Conservation (phyloP, 148 eudicot genomes). For the Camellia sinensis region DNA sequence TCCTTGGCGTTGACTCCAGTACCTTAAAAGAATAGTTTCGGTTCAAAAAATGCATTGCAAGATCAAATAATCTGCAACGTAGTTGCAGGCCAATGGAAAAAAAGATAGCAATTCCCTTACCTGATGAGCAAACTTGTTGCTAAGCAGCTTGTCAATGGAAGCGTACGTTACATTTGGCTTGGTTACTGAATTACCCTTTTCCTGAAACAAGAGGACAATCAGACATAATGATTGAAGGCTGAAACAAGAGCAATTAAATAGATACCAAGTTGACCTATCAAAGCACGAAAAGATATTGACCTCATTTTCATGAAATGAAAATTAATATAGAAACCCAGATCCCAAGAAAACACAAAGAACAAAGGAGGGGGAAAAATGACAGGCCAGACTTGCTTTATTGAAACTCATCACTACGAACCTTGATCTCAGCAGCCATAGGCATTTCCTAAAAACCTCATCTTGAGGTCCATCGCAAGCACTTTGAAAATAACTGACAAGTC, state of each 20-base stretch:
- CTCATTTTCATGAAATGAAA: neutral
- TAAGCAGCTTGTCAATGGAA: slow-evolving; percentile 66
- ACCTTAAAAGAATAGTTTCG: slow-evolving; percentile 36
- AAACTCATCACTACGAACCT: neutral
- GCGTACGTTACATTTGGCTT: slow-evolving; percentile 32
- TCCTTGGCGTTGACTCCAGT: slow-evolving; percentile 69
- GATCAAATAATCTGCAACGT: neutral
- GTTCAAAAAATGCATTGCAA: neutral
- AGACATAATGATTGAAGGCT: neutral
- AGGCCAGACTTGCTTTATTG: neutral
- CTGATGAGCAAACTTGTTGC: slow-evolving; percentile 76
- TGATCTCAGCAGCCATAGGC: slow-evolving; percentile 1
- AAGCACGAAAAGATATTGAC: neutral
- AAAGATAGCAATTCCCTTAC: slow-evolving; percentile 29
- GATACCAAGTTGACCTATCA: neutral
- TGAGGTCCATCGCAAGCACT: neutral
- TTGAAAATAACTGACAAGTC: neutral
- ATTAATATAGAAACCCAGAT: neutral
- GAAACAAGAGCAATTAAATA: neutral
- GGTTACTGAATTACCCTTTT: slow-evolving; percentile 22
- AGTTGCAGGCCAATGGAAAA: neutral
- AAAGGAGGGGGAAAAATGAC: neutral
- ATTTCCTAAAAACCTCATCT: neutral
- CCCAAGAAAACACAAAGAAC: neutral
- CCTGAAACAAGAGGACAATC: slow-evolving; percentile 42